Conservation (phyloP, 768 basidiomycete species). For the Boletus reticulatus region DNA sequence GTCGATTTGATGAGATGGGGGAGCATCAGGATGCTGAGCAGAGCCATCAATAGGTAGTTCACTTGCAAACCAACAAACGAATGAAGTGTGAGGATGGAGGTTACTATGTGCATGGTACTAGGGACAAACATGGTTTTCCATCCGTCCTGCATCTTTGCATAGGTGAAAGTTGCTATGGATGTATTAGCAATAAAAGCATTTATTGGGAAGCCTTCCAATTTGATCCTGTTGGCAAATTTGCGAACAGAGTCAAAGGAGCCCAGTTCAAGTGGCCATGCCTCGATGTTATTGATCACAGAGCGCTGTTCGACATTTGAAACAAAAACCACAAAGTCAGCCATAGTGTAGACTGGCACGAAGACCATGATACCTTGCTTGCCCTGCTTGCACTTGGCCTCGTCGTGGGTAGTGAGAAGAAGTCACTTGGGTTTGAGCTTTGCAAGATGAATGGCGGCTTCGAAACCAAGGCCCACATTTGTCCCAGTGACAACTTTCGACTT, state of each 20-base stretch:
- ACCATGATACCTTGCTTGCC: conserved; percentile 16
- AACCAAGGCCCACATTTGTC: conserved; percentile 31
- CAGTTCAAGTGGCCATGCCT: conserved; percentile 37
- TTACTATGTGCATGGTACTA: neutral
- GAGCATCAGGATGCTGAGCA: conserved; percentile 35
- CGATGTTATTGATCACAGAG: conserved; percentile 6
- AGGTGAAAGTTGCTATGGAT: conserved; percentile 14
- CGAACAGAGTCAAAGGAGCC: no score
- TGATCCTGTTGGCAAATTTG: conserved; percentile 29
- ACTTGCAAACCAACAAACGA: conserved; percentile 30
- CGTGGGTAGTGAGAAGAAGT: conserved; percentile 26
- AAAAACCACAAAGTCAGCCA: neutral
- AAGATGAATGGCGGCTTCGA: conserved; percentile 27
- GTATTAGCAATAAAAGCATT: conserved; percentile 35
- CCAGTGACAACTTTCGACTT: conserved; percentile 26
- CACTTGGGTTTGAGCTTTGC: conserved; percentile 24
- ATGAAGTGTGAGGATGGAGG: neutral
- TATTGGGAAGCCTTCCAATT: conserved; percentile 25
- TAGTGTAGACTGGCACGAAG: neutral
- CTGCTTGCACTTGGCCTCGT: conserved; percentile 19
- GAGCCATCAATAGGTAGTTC: conserved; percentile 35
- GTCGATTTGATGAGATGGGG: conserved; percentile 34
- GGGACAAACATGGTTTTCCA: conserved; percentile 36
- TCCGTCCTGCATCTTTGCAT: conserved; percentile 31
- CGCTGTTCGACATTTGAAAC: conserved; percentile 18